Base-by-base conservation (phyloP, 1,139 yeast species). In the Zygosaccharomyces pseudobailii region DNA sequence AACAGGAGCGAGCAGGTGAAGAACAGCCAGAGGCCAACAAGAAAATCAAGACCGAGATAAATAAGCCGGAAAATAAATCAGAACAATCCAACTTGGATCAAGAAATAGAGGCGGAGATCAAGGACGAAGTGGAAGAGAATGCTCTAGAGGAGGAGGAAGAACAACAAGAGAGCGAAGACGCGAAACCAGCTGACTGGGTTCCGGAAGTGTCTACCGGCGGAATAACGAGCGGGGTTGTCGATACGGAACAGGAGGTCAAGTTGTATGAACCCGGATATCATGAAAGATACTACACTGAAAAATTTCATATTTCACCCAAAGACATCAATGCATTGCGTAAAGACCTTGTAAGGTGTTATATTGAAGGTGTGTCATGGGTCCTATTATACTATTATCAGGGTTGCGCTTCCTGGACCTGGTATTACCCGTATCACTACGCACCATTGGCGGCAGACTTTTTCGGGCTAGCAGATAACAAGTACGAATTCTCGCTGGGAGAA, bases 391-490 rank as follows among this genome's bases (percentile, higher is more conserved):
- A 94, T 69, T 92, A 87, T 65, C 98, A 92, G 69, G 97, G 97
- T 3, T 92, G 97, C 69, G 95, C 96, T 0, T 90, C 97, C 0
- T 94, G 99, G 99, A 85, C 84, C 48, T 94, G 98, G 98, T 94
- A 80, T 66, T 94, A 84, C 60, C 98, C 97, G 0, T 92, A 84
- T 64, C 98, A 94, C 65, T 94, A 94, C 69, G 97, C 98, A 0
- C 99, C 99, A 19, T 89, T 92, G 73, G 97, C 97, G 0, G 76
- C 85, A 6, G 99, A 94, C 65, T 85, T 94, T 60, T 71, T 68
- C 3, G 78, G 81, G 43, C 69, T 89, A 38, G 74, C 77, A 1
- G 80, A 77, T 30, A 67, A 84, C 36, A 74, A 84, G 1, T 74
- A 90, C 40, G 68, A 71, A 35, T 90, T 92, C 62, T 74, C 77